Percentiles rank a stretch among this genome's conserved stretches.
Conservation (phyloP, 2,329 filamentous ascomycete species). For the Sporothrix brunneoviolacea region DNA sequence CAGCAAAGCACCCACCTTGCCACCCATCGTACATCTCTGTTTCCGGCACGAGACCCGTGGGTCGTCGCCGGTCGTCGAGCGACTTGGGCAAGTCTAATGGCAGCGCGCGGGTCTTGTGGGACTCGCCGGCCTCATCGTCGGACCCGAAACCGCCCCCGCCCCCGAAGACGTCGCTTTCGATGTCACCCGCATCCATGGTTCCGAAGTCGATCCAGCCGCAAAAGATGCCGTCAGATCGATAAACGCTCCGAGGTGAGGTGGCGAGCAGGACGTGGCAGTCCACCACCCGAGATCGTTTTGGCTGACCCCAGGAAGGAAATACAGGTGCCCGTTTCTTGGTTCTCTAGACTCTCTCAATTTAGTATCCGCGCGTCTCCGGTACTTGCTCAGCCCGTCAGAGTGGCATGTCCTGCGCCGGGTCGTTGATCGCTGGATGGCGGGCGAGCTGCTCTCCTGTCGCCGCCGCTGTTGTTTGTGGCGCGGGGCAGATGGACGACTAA, state of each 20-base stretch:
- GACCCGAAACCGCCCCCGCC: conserved; percentile 15
- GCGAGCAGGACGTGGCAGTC: conserved; percentile 1
- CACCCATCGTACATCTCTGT: conserved; percentile 98
- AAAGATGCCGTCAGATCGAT: too few species aligned
- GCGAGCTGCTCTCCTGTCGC: too few species aligned
- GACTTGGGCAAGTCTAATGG: conserved; percentile 85
- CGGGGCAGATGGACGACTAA: conserved; percentile 11
- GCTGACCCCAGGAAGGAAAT: too few species aligned
- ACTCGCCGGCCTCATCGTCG: conserved; percentile 15
- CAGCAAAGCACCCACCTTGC: conserved; percentile 67
- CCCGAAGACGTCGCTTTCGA: conserved; percentile 2
- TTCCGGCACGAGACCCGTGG: conserved; percentile 63
- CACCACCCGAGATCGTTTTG: neutral
- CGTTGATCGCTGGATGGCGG: neutral
- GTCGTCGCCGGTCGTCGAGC: conserved; percentile 74
- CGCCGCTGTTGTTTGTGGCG: conserved; percentile 4
- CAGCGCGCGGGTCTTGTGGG: conserved; percentile 46
- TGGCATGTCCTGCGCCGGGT: neutral
- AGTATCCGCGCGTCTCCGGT: too few species aligned
- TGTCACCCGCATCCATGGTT: conserved; percentile 9
- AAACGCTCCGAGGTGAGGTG: neutral
- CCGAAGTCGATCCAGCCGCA: neutral
- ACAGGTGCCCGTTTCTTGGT: too few species aligned
- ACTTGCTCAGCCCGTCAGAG: neutral
- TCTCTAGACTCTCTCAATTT: too few species aligned